These are phyloP conservation scores for Tylopilus intermedius DNA, from an alignment of 768 basidiomycete species.

Conservation along the genomic window DNA sequence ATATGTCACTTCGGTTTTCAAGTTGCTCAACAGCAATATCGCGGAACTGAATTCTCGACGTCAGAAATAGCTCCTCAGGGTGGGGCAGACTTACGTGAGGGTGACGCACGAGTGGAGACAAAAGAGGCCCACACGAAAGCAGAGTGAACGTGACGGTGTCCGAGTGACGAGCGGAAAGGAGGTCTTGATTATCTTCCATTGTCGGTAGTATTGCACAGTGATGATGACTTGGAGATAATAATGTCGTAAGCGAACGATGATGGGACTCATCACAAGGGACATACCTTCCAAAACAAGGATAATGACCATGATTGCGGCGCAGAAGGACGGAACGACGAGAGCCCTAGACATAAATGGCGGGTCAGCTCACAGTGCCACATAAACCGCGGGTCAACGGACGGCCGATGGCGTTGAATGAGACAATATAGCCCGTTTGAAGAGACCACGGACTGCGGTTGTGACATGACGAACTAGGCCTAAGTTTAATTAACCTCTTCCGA, in stretches of 20 bases:
- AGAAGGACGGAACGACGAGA: conserved; percentile 42
- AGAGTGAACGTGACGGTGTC: conserved; percentile 33
- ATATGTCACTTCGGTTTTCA: conserved; percentile 33
- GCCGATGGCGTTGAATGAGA: conserved; percentile 27
- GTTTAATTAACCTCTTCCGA: conserved; percentile 12
- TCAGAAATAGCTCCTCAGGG: not conserved
- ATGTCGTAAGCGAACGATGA: conserved; percentile 1
- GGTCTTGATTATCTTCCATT: conserved; percentile 34
- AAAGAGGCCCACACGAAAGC: conserved; percentile 40
- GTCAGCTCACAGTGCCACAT: conserved; percentile 11
- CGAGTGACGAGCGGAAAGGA: conserved; percentile 40
- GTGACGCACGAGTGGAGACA: conserved; percentile 41
- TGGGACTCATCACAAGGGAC: not conserved
- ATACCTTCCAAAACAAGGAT: conserved; percentile 46
- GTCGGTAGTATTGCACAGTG: conserved; percentile 38
- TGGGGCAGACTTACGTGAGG: conserved; percentile 34
- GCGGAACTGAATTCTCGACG: conserved; percentile 24
- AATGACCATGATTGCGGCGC: conserved; percentile 34
- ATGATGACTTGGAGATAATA: conserved; percentile 35
- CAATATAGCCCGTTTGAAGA: conserved; percentile 49
- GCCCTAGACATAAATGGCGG: conserved; percentile 19
- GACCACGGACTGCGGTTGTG: conserved; percentile 13
- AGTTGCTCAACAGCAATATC: conserved; percentile 33
- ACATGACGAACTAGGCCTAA: conserved; percentile 16
- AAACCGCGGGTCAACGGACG: conserved; percentile 32